Evolutionary conservation across 306 rosid species (phyloP).

Genomic region (Pyrus communis): DNA sequence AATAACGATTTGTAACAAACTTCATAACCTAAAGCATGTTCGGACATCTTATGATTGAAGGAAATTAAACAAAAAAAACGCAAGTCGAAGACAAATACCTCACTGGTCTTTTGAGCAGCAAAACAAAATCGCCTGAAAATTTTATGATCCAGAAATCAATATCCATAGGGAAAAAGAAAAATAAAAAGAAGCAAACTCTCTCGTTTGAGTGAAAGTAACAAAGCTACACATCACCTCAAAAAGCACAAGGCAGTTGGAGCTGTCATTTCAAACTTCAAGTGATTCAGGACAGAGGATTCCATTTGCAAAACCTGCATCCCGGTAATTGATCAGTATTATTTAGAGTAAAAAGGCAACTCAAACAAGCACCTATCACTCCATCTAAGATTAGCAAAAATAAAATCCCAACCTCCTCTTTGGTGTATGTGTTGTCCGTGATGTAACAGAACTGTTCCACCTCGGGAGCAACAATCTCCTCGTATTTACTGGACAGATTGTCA

Average conservation of each 20-base stretch:
- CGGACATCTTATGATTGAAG: neutral
- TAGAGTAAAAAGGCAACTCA: neutral
- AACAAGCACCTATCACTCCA: constrained; percentile 6
- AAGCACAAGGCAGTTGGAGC: constrained; percentile 65
- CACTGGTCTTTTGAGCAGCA: constrained; percentile 37
- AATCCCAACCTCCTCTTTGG: constrained; percentile 58
- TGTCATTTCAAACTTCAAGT: constrained; percentile 73
- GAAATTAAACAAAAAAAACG: neutral
- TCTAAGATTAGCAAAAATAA: neutral
- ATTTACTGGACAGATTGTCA: constrained; percentile 51
- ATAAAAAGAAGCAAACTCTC: neutral
- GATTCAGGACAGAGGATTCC: constrained; percentile 69
- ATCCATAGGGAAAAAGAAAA: neutral
- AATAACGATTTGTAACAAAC: neutral
- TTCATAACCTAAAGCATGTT: neutral
- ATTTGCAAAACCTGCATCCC: constrained; percentile 57
- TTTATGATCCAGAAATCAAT: constrained; percentile 28
- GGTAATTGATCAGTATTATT: constrained; percentile 13
- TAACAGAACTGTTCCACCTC: constrained; percentile 77
- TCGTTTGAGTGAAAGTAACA: constrained; percentile 7
- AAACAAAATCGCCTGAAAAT: constrained; percentile 41
- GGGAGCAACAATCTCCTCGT: constrained; percentile 73
- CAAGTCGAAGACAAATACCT: constrained; percentile 28
- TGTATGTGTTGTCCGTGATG: constrained; percentile 67
- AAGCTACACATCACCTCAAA: constrained; percentile 38